These are phyloP conservation scores for Mycena pura DNA, from an alignment of 768 basidiomycete genomes.

Conservation along the genomic window DNA sequence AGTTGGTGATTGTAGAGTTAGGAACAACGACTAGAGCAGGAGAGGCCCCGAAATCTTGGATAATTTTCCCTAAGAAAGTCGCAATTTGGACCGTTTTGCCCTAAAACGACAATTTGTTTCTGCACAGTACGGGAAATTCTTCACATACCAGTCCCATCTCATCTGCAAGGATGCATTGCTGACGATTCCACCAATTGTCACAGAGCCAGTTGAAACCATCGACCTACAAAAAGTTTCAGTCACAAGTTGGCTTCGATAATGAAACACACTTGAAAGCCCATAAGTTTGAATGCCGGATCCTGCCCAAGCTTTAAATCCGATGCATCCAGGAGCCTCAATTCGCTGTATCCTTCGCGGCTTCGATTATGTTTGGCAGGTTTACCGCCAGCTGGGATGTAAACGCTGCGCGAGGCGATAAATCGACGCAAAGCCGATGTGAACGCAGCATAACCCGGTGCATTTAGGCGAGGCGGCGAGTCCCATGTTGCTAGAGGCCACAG, in stretches of 20 bases:
- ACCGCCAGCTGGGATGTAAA: conserved; percentile 62
- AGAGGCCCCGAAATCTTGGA: conserved; percentile 60
- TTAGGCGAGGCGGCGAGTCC: conserved; percentile 82
- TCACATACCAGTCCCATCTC: conserved; percentile 89
- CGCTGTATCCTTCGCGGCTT: conserved; percentile 59
- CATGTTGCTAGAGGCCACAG: conserved; percentile 70
- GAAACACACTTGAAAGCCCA: conserved; percentile 82
- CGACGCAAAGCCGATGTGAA: conserved; percentile 72
- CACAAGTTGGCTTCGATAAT: background rate
- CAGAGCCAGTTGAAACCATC: conserved; percentile 87
- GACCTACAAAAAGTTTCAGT: conserved; percentile 47
- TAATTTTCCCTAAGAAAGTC: conserved; percentile 77
- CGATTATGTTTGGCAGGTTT: conserved; percentile 56
- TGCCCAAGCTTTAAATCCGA: conserved; percentile 75
- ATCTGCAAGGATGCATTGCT: conserved; percentile 91
- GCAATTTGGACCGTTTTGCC: conserved; percentile 94
- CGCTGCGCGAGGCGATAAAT: conserved; percentile 66
- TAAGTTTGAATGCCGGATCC: conserved; percentile 64
- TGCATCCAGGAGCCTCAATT: conserved; percentile 54
- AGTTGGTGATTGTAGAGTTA: conserved; percentile 94
- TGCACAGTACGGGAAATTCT: background rate
- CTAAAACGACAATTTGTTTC: conserved; percentile 42
- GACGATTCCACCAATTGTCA: conserved; percentile 87
- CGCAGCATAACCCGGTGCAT: conserved; percentile 62
- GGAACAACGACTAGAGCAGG: conserved; percentile 94